These are phyloP conservation scores for Amanita rimosa DNA, from an alignment of 768 basidiomycete species.

Conservation along the genomic window DNA sequence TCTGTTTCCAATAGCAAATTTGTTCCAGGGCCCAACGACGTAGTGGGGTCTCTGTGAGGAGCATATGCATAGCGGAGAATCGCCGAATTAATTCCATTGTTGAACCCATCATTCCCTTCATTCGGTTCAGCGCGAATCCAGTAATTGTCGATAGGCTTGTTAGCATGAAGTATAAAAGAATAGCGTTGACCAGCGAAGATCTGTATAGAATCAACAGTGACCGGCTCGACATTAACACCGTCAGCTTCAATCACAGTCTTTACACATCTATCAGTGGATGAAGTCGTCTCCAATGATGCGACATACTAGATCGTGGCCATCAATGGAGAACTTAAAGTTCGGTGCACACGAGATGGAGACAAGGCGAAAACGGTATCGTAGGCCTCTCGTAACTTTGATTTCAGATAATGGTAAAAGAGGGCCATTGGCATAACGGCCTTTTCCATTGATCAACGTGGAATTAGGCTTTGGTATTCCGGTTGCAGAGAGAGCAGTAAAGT, in stretches of 20 bases:
- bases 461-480: conserved; percentile 11
- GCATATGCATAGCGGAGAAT: conserved; percentile 39
- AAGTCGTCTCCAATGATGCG: neutral
- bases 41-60: conserved; percentile 26
- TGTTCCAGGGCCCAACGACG: conserved; percentile 9
- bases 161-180: conserved; percentile 31
- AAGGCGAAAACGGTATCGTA: conserved; percentile 42
- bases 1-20: conserved; percentile 19
- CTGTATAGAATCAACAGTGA: conserved; percentile 26
- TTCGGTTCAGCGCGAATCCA: conserved; percentile 37
- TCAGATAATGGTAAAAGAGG: conserved; percentile 21
- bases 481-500: conserved; percentile 10
- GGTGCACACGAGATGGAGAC: conserved; percentile 34
- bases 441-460: conserved; percentile 34
- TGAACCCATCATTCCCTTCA: conserved; percentile 17
- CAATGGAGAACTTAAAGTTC: conserved; percentile 26
- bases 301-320: conserved; percentile 21
- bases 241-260: conserved; percentile 30
- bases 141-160: conserved; percentile 35
- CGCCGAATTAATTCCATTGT: conserved; percentile 28
- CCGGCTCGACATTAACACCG: conserved; percentile 16
- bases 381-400: conserved; percentile 24
- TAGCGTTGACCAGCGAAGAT: conserved; percentile 32
- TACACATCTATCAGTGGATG: neutral
- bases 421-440: conserved; percentile 27